phyloP scores from a whole-genome alignment of 1,284 basidiomycete genomes.

The Pisolithus thermaeus region DNA sequence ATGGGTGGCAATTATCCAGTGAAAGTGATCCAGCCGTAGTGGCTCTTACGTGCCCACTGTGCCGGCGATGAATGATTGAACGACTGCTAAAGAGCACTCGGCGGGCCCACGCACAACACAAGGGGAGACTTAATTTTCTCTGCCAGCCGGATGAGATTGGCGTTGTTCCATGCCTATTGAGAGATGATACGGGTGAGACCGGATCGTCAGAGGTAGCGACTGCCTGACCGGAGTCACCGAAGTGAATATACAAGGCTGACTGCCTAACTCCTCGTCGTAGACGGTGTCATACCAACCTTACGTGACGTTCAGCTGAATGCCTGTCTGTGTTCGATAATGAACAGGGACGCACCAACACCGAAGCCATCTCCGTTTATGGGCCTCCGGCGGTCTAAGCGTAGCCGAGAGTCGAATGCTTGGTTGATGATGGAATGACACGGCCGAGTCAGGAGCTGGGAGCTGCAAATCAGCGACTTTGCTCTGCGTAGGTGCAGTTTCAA shows the following conservation, averaged over 20 bases:
- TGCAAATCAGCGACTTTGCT: background rate
- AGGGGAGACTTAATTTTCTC: constrained; percentile 94
- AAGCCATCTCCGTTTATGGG: constrained; percentile 97
- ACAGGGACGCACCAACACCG: constrained; percentile 74
- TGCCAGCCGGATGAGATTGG: constrained; percentile 82
- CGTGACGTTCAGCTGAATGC: constrained; percentile 1
- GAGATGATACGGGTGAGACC: constrained; percentile 5
- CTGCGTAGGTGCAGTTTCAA: background rate
- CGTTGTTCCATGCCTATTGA: constrained; percentile 86
- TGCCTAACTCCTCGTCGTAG: constrained; percentile 75
- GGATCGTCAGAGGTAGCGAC: background rate
- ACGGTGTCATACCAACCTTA: constrained; percentile 81
- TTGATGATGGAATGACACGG: constrained; percentile 96
- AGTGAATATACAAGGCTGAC: constrained; percentile 92
- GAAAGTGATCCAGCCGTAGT: constrained; percentile 83
- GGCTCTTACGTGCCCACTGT: constrained; percentile 84
- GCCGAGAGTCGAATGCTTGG: constrained; percentile 88
- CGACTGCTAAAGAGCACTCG: background rate
- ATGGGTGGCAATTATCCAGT: constrained; percentile 93
- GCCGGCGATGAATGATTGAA: constrained; percentile 1
- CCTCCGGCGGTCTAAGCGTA: constrained; percentile 73
- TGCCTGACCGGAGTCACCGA: constrained; percentile 78
- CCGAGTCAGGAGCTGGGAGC: constrained; percentile 69
- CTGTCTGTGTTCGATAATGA: background rate
- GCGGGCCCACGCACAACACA: constrained; percentile 64